Conservation (phyloP, 2,329 filamentous ascomycete species). For the Colletotrichum incanum region DNA sequence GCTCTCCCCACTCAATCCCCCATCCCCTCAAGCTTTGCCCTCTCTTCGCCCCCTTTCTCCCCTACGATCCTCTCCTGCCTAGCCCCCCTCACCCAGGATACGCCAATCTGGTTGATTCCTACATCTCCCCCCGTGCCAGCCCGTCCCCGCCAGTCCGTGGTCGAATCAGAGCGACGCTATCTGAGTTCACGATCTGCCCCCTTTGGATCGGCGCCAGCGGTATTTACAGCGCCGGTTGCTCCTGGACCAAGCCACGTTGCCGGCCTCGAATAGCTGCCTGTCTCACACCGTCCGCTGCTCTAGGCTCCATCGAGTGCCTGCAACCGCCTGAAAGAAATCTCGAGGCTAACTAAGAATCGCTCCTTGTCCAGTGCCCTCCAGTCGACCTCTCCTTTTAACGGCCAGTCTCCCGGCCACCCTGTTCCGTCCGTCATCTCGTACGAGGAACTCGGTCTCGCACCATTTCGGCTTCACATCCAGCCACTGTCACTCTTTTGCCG, state of each 20-base stretch:
- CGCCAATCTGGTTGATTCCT: conserved; percentile 24
- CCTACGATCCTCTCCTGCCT: conserved; percentile 42
- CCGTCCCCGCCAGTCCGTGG: conserved; percentile 39
- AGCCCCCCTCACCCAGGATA: conserved; percentile 16
- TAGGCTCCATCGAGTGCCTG: conserved; percentile 41
- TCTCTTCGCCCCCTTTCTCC: conserved; percentile 48
- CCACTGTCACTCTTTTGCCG: conserved; percentile 72
- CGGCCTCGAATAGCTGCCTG: conserved; percentile 26
- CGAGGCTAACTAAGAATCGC: conserved; percentile 55
- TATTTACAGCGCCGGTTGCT: conserved; percentile 47
- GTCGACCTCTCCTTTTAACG: conserved; percentile 64
- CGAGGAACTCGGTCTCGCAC: conserved; percentile 54
- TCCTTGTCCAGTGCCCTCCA: conserved; percentile 58
- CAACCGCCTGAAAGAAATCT: conserved; percentile 39
- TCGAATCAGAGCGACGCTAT: conserved; percentile 42
- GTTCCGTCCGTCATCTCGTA: conserved; percentile 50
- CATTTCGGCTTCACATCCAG: conserved; percentile 63
- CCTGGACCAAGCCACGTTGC: conserved; percentile 42
- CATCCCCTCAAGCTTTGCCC: conserved; percentile 23
- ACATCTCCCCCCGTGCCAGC: conserved; percentile 49
- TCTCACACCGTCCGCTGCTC: conserved; percentile 35
- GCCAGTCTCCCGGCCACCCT: conserved; percentile 62
- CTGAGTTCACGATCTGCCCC: conserved; percentile 26
- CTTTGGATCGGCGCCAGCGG: conserved; percentile 37
- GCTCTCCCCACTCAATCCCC: neutral